Conservation (phyloP, 23 red algal species). For the Gracilaria domingensis region DNA sequence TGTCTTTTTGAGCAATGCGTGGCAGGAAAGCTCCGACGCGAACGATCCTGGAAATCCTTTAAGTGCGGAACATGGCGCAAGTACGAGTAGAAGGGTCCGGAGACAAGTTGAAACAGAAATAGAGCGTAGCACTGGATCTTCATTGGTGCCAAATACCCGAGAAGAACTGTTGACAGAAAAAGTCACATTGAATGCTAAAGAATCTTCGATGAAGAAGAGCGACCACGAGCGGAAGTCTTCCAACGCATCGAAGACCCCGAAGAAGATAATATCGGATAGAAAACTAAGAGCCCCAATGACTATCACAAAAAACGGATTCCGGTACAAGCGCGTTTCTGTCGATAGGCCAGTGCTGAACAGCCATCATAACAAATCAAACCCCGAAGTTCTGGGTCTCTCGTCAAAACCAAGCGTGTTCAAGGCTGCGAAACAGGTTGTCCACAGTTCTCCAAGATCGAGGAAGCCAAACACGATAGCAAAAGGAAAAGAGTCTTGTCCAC, state of each 20-base stretch:
- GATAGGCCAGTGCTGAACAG: neutral
- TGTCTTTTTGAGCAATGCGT: neutral
- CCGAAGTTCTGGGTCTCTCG: neutral
- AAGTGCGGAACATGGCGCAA: neutral
- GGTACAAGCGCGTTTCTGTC: constrained; percentile 18
- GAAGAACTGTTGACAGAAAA: neutral
- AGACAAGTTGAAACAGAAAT: neutral
- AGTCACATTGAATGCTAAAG: neutral
- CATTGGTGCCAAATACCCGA: neutral
- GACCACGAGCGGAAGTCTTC: neutral
- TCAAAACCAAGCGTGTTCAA: neutral
- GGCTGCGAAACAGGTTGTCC: neutral
- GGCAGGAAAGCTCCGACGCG: neutral
- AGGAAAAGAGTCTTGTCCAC: neutral
- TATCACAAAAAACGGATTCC: constrained; percentile 27
- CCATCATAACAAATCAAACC: neutral
- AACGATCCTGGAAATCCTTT: neutral
- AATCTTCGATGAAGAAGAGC: neutral
- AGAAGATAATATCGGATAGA: neutral
- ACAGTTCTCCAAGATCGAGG: neutral
- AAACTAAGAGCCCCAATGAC: neutral
- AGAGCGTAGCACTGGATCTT: neutral
- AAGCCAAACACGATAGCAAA: neutral
- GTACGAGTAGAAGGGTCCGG: neutral
- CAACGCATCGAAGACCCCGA: neutral